Evolutionary conservation across 805 yeast genomes (phyloP), one percentile per base, ranked within the genome.

Genomic region (Ogataea polymorpha): DNA sequence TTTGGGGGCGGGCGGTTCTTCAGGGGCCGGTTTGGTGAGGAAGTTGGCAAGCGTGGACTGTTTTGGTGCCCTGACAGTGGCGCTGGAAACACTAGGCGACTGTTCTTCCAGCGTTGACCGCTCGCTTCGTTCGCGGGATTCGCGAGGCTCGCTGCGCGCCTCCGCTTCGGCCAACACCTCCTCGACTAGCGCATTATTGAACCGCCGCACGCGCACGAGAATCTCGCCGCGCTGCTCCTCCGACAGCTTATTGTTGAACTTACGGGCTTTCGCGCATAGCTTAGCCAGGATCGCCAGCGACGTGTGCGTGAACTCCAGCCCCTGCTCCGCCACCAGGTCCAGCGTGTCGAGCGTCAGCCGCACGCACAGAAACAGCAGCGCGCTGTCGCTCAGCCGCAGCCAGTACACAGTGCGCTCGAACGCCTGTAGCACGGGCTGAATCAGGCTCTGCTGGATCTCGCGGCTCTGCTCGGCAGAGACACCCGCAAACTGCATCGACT

Each of bases 301-400:
- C 3, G 68, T 71, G 28, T 79, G 81, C 15, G 83, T 69, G 21
- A 82, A 68, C 10, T 72, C 56, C 28, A 80, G 65, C 17, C 73
- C 76, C 30, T 67, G 57, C 29, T 77, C 81, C 23, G 65, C 61
- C 0, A 89, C 86, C 32, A 85, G 61, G 49, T 80, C 85, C 33
- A 88, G 68, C 0, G 87, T 79, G 31, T 75, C 72, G 37, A 80
- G 73, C 4, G 86, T 83, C 34, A 88, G 66, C 17, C 73, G 71
- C 5, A 86, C 90, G 68, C 96, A 87, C 1, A 87, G 75, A 18
- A 72, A 73, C 32, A 86, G 65, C 33, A 91, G 67, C 2, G 88
- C 84, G 6, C 76, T 68, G 61, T 90, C 97, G 44, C 91, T 87
- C 34, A 91, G 67, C 44, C 93, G 72, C 21, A 91, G 68, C 95